Percentiles rank a stretch among this genome's conserved stretches.
Evolutionary conservation across 2,329 filamentous ascomycete genomes (phyloP).

Genomic region (Colletotrichum phormii): DNA sequence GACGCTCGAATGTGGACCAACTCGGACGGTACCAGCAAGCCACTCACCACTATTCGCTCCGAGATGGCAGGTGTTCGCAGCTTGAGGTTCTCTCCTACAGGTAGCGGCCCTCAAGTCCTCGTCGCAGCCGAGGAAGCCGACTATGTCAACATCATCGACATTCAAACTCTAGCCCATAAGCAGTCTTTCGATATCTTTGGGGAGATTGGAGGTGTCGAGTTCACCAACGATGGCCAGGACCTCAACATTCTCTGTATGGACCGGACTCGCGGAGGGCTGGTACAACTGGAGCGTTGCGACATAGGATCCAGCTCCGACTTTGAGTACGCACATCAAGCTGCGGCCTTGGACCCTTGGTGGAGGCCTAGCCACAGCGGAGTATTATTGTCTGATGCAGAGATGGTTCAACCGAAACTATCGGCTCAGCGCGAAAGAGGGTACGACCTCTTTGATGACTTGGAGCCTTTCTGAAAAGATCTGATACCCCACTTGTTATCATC

Average conservation of each 20-base stretch:
- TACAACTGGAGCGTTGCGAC: constrained; percentile 68
- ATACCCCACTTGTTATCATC: constrained; percentile 17
- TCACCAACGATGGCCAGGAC: constrained; percentile 75
- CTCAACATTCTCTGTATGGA: constrained; percentile 78
- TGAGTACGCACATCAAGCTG: not conserved
- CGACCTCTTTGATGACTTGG: constrained; percentile 37
- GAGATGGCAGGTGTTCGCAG: constrained; percentile 77
- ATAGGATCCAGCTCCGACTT: constrained; percentile 39
- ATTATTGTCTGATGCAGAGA: not conserved
- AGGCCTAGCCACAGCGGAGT: not conserved
- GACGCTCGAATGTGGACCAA: constrained; percentile 77
- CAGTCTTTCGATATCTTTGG: constrained; percentile 82
- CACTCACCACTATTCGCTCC: constrained; percentile 67
- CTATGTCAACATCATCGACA: constrained; percentile 77
- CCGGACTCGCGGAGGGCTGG: constrained; percentile 71
- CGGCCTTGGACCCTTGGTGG: constrained; percentile 19
- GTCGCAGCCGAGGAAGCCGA: constrained; percentile 83
- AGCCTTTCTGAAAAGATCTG: constrained; percentile 39
- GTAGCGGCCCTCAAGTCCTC: constrained; percentile 74
- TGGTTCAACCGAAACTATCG: not conserved
- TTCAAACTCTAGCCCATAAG: constrained; percentile 70
- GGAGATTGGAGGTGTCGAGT: constrained; percentile 76
- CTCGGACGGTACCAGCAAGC: constrained; percentile 58
- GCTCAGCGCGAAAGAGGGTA: constrained; percentile 7
- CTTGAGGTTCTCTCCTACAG: constrained; percentile 78